Percentiles rank a stretch among this genome's conserved stretches.
Conservation (phyloP, 176 grass and related monocot species). For the Pontederia paniculata region DNA sequence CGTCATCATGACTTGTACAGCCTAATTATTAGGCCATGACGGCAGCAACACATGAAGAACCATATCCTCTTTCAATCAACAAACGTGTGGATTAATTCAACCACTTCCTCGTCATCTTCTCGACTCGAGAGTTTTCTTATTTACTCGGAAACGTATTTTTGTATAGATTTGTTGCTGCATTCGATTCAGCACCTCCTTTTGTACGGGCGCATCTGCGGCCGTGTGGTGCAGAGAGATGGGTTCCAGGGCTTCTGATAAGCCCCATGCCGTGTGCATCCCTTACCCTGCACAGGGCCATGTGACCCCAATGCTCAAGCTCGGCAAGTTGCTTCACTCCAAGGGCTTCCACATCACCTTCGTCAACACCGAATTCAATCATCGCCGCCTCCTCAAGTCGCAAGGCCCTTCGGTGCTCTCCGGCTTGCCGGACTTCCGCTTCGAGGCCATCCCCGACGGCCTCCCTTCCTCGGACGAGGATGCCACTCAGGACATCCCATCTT, state of each 20-base stretch:
- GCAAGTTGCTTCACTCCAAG: slow-evolving; percentile 12
- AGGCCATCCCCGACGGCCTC: slow-evolving; percentile 11
- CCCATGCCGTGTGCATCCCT: slow-evolving; percentile 7
- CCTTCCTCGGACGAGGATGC: neutral
- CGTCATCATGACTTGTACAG: too few species aligned
- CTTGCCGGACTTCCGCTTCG: slow-evolving; percentile 11
- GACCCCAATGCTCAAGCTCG: slow-evolving; percentile 10
- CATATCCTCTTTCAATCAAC: too few species aligned
- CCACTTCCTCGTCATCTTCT: too few species aligned
- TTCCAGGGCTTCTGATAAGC: neutral
- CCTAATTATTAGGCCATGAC: too few species aligned
- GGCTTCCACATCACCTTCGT: slow-evolving; percentile 58
- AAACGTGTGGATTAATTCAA: too few species aligned
- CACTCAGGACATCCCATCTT: slow-evolving; percentile 4
- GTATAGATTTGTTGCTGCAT: too few species aligned
- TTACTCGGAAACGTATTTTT: too few species aligned
- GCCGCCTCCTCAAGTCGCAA: slow-evolving; percentile 21
- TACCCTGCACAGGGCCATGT: slow-evolving; percentile 8
- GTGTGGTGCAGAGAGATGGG: neutral
- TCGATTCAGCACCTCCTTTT: too few species aligned
- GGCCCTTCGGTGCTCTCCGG: slow-evolving; percentile 7
- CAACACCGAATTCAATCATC: slow-evolving; percentile 58
- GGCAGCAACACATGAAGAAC: too few species aligned
- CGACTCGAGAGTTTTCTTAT: too few species aligned
- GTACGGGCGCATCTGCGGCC: too few species aligned